phyloP scores from a whole-genome alignment of 148 eudicot genomes.

The Rhododendron kiyosumense region DNA sequence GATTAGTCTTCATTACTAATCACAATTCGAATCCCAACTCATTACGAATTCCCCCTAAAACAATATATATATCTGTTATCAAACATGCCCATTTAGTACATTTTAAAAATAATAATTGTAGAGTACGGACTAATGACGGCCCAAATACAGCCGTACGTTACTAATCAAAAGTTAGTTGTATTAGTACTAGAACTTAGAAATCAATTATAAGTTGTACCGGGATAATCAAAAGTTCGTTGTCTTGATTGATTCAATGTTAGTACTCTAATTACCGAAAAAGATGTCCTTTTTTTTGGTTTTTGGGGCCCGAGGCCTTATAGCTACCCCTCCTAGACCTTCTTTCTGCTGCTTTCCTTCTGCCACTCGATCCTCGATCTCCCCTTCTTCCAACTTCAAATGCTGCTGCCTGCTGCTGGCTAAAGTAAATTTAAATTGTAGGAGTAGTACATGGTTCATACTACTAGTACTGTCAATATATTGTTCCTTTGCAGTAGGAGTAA shows the following conservation, averaged over 20 bases:
- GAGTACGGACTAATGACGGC: background rate
- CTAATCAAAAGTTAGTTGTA: background rate
- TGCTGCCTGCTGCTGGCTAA: background rate
- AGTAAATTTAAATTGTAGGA: too few species aligned
- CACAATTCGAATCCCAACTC: too few species aligned
- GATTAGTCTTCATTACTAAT: too few species aligned
- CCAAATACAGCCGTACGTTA: background rate
- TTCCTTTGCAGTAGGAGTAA: too few species aligned
- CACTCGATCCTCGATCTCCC: background rate
- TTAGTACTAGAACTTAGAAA: background rate
- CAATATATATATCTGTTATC: too few species aligned
- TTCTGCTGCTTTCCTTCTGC: conserved; percentile 1
- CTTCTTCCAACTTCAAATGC: background rate
- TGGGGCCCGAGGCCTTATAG: background rate
- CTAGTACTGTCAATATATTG: too few species aligned
- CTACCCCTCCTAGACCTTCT: background rate
- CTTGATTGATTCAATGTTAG: background rate
- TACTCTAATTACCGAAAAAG: background rate
- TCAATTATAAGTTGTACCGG: background rate
- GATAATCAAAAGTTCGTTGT: background rate
- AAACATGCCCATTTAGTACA: background rate
- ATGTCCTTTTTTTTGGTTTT: background rate
- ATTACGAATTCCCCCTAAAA: too few species aligned
- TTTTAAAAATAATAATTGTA: too few species aligned
- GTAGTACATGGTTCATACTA: too few species aligned